Evolutionary conservation across 2,329 filamentous ascomycete species (phyloP).

Genomic region (Acrodontium crateriforme): DNA sequence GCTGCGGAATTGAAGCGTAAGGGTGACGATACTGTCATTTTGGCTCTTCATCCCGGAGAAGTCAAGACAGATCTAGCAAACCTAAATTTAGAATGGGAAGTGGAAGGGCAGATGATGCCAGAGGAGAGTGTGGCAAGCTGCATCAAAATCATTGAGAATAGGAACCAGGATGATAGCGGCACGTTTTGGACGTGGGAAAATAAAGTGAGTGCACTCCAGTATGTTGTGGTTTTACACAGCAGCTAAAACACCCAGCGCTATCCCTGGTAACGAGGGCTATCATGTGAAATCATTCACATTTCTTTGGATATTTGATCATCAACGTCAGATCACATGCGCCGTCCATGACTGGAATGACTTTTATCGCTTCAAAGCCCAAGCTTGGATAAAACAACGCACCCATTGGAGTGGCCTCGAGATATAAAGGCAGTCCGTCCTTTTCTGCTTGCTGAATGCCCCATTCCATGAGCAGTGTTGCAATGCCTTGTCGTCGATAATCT

Average conservation of each 20-base stretch:
- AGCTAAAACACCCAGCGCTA: too few species aligned
- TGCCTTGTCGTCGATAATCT: slow-evolving; percentile 9
- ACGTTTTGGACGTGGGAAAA: slow-evolving; percentile 45
- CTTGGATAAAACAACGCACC: slow-evolving; percentile 9
- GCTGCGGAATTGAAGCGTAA: slow-evolving; percentile 41
- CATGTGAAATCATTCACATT: not conserved
- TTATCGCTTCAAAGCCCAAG: slow-evolving; percentile 4
- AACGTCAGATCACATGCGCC: too few species aligned
- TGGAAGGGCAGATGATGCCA: slow-evolving; percentile 38
- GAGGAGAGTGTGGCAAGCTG: slow-evolving; percentile 37
- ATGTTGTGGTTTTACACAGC: too few species aligned
- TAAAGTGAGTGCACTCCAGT: slow-evolving; percentile 31
- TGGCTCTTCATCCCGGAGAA: slow-evolving; percentile 45
- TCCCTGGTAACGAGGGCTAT: not conserved
- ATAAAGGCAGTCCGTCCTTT: slow-evolving; percentile 7
- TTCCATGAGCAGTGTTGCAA: slow-evolving; percentile 9
- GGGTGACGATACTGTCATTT: slow-evolving; percentile 34
- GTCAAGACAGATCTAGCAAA: slow-evolving; percentile 43
- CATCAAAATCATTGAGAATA: slow-evolving; percentile 38
- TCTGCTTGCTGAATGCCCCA: slow-evolving; percentile 9
- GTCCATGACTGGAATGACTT: too few species aligned
- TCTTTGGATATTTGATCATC: not conserved
- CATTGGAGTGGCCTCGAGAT: slow-evolving; percentile 8
- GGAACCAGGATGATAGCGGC: slow-evolving; percentile 34
- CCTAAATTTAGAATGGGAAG: slow-evolving; percentile 36